phyloP scores from a whole-genome alignment of 768 basidiomycete species.

The Leccinum variicolor region DNA sequence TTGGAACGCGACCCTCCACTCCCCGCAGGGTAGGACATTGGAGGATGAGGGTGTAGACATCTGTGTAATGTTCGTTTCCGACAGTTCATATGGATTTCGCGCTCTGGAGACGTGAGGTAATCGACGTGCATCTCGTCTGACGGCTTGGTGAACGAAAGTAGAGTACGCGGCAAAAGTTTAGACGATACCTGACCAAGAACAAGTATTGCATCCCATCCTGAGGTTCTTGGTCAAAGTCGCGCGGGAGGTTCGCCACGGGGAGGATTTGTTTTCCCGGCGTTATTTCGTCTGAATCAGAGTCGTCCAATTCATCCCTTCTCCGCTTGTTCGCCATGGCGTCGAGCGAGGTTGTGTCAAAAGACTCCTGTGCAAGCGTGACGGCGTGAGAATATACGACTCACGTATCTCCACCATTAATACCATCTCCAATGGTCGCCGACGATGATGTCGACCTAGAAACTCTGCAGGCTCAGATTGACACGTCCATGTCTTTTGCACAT shows the following conservation, averaged over 20 bases:
- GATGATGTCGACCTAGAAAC: conserved; percentile 62
- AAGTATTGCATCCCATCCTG: conserved; percentile 76
- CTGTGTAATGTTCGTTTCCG: conserved; percentile 26
- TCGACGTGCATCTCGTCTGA: conserved; percentile 66
- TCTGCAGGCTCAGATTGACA: conserved; percentile 79
- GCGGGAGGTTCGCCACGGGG: conserved; percentile 78
- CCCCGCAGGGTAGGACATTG: conserved; percentile 53
- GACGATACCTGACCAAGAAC: conserved; percentile 69
- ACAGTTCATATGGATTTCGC: conserved; percentile 61
- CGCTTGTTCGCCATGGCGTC: conserved; percentile 43
- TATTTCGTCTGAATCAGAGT: conserved; percentile 60
- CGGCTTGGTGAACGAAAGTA: conserved; percentile 5
- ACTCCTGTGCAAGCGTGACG: not conserved
- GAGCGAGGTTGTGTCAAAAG: not conserved
- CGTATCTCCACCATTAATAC: not conserved
- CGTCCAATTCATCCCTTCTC: conserved; percentile 48
- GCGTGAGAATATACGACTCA: conserved; percentile 20
- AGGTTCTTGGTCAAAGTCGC: conserved; percentile 61
- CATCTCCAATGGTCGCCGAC: conserved; percentile 34
- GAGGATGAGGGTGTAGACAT: conserved; percentile 19
- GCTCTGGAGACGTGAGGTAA: conserved; percentile 66
- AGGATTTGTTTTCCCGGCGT: conserved; percentile 67
- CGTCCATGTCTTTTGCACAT: conserved; percentile 75
- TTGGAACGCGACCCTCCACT: conserved; percentile 63
- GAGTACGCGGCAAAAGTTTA: not conserved